phyloP scores from a whole-genome alignment of 148 eudicot species.

The Arbutus unedo region DNA sequence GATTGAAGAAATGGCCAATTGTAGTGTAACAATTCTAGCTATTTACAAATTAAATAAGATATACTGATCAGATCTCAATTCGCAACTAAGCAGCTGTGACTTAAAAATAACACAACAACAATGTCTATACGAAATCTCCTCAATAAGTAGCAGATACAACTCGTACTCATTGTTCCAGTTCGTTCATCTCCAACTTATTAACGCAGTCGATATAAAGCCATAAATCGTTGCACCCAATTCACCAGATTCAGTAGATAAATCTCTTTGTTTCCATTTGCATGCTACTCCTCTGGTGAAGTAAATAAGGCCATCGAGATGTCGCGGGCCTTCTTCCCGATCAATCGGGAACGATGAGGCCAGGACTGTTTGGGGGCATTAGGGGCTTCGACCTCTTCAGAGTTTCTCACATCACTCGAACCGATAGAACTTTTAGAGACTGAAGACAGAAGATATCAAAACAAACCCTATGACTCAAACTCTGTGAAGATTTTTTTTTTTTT shows the following conservation, averaged over 20 bases:
- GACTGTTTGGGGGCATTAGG: constrained; percentile 62
- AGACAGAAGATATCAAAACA: too few species aligned
- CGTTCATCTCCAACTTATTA: not conserved
- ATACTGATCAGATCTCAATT: constrained; percentile 8
- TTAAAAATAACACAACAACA: not conserved
- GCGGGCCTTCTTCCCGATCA: constrained; percentile 35
- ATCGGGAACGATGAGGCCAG: constrained; percentile 29
- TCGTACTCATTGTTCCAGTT: not conserved
- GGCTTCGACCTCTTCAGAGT: constrained; percentile 33
- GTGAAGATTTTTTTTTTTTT: too few species aligned
- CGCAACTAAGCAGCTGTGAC: not conserved
- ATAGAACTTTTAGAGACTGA: constrained; percentile 33
- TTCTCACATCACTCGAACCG: constrained; percentile 19
- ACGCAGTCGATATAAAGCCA: not conserved
- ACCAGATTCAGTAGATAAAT: constrained; percentile 12
- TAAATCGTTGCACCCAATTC: not conserved
- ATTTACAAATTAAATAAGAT: constrained; percentile 10
- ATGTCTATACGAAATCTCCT: constrained; percentile 3
- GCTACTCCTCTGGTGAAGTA: constrained; percentile 21
- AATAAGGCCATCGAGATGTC: constrained; percentile 55
- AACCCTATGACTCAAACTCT: too few species aligned
- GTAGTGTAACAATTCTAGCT: constrained; percentile 17
- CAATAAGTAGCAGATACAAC: not conserved
- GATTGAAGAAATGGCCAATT: constrained; percentile 35
- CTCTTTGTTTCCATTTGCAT: constrained; percentile 28